These are phyloP conservation scores for Breynia disticha DNA, from an alignment of 441 rosid species.

Conservation along the genomic window DNA sequence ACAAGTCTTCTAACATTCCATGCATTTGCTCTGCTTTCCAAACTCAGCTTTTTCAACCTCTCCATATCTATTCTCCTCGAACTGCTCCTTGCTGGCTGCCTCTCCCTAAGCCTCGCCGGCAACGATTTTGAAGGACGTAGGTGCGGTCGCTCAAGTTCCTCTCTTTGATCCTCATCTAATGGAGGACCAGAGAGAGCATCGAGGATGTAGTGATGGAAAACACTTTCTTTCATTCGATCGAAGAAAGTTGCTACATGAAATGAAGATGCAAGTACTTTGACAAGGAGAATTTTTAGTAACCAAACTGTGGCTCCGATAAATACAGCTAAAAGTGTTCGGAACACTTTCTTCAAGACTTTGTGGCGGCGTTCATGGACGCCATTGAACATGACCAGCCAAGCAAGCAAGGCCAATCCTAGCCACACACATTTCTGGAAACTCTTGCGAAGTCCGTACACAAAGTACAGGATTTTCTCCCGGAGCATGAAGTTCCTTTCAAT, in stretches of 20 bases:
- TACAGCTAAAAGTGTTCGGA: constrained; percentile 26
- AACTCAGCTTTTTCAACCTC: constrained; percentile 27
- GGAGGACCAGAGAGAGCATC: constrained; percentile 31
- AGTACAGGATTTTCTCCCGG: constrained; percentile 45
- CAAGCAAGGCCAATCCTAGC: constrained; percentile 35
- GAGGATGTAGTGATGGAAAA: constrained; percentile 32
- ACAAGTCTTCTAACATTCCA: constrained; percentile 46
- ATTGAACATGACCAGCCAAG: constrained; percentile 39
- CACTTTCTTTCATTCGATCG: constrained; percentile 37
- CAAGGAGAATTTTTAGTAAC: constrained; percentile 31
- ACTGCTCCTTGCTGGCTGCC: constrained; percentile 23
- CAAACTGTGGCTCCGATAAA: constrained; percentile 33
- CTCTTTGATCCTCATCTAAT: too few relatives aligned
- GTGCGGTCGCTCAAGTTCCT: too few relatives aligned
- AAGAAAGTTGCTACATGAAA: constrained; percentile 35
- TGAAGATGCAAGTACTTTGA: constrained; percentile 32
- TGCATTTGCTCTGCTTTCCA: constrained; percentile 30
- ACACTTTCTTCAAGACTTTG: constrained; percentile 24
- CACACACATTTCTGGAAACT: constrained; percentile 40
- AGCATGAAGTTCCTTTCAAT: constrained; percentile 38
- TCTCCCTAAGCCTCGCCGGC: too few relatives aligned
- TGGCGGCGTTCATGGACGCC: constrained; percentile 23
- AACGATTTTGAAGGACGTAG: too few relatives aligned
- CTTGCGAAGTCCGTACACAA: too few relatives aligned
- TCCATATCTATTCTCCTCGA: constrained; percentile 34